phyloP scores from a whole-genome alignment of 352 stramenopile genomes.

The Globisporangium cystogenes region DNA sequence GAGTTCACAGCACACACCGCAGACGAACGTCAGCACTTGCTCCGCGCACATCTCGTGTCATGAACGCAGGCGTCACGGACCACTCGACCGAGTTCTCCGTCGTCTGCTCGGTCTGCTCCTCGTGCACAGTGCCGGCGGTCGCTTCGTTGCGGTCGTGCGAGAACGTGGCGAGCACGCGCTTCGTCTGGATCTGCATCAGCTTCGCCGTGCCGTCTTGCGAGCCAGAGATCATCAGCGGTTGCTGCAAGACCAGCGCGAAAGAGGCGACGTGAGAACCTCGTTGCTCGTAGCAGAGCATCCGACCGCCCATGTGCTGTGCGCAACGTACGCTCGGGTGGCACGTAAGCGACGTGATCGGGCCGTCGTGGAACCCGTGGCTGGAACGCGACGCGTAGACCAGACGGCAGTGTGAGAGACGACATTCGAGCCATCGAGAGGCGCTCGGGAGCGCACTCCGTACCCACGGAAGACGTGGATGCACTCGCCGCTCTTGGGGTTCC shows the following conservation, averaged over 20 bases:
- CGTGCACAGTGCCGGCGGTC: conserved; percentile 41
- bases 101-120: conserved; percentile 25
- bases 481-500: conserved; percentile 94
- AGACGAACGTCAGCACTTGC: neutral
- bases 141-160: conserved; percentile 61
- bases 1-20: neutral
- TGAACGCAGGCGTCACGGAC: conserved; percentile 17
- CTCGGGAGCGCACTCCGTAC: conserved; percentile 18
- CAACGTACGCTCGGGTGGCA: conserved; percentile 78
- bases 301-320: neutral
- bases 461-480: conserved; percentile 88
- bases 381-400: neutral
- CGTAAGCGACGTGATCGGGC: conserved; percentile 87
- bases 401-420: conserved; percentile 4
- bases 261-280: neutral
- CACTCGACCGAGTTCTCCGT: conserved; percentile 87
- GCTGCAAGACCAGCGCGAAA: conserved; percentile 24
- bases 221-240: conserved; percentile 91
- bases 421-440: neutral
- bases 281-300: neutral
- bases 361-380: conserved; percentile 83
- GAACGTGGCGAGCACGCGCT: conserved; percentile 90
- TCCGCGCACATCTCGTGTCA: neutral
- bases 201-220: conserved; percentile 93
- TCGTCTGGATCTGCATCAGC: conserved; percentile 91